phyloP scores from a whole-genome alignment of 768 basidiomycete species.

The Gelatoporia subvermispora region DNA sequence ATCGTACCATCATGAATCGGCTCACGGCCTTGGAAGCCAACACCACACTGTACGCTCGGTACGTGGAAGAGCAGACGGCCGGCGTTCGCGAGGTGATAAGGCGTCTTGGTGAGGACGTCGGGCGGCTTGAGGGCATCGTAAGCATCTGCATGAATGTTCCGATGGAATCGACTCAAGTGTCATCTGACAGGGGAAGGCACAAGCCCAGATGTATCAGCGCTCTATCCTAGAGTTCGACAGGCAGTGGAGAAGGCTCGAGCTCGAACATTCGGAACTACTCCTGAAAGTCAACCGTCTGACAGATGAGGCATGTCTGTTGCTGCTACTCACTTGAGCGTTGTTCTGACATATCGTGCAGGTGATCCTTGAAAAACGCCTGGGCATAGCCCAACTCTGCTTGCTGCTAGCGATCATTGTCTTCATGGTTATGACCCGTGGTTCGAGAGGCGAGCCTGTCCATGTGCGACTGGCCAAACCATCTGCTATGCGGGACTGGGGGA shows the following conservation, averaged over 20 bases:
- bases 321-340: not conserved
- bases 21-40: conserved; percentile 81
- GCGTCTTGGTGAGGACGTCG: conserved; percentile 73
- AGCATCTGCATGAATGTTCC: conserved; percentile 25
- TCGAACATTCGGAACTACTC: conserved; percentile 67
- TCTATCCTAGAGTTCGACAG: conserved; percentile 64
- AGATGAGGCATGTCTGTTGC: conserved; percentile 57
- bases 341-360: conserved; percentile 42
- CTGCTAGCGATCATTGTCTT: conserved; percentile 81
- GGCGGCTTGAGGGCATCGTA: conserved; percentile 70
- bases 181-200: conserved; percentile 58
- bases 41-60: conserved; percentile 76
- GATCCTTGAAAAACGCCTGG: conserved; percentile 81
- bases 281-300: conserved; percentile 68
- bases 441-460: conserved; percentile 28
- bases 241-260: conserved; percentile 60
- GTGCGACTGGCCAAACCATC: conserved; percentile 10
- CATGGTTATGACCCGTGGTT: conserved; percentile 81
- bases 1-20: conserved; percentile 93
- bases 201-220: conserved; percentile 61
- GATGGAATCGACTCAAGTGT: no score
- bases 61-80: conserved; percentile 85
- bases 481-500: conserved; percentile 50
- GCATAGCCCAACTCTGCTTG: conserved; percentile 82
- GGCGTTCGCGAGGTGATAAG: conserved; percentile 71